Evolutionary conservation across 2,329 filamentous ascomycete genomes (phyloP), one percentile per base, ranked within the genome.

Genomic region (Talaromyces atroroseus): DNA sequence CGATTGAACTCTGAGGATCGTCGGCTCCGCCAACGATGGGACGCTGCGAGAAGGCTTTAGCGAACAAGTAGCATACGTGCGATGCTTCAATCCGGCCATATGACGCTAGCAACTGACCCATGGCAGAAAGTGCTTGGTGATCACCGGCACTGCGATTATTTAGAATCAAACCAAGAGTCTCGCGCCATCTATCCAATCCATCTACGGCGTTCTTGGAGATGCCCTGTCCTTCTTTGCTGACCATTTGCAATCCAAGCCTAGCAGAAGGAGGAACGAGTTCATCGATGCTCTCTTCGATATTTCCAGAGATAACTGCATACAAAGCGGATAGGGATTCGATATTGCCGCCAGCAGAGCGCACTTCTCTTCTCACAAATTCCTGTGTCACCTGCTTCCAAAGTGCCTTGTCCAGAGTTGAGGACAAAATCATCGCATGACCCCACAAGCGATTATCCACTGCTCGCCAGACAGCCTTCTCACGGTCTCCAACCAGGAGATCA

Each of bases 371-470:
- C 18, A 99, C 88, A 66, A 99, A 99, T 66, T 99, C 94, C 66
- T 95, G 91, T 0, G 91, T 85, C 24, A 99, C 92, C 68, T 95
- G 89, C 70, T 91, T 95, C 82, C 95, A 97, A 2, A 95, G 78
- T 5, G 80, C 76, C 46, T 78, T 80, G 21, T 90, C 88, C 49
- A 89, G 78, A 1, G 90, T 94, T 6, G 74, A 95, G 71, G 94
- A 88, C 36, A 99, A 87, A 20, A 99, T 79, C 81, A 99, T 88
- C 2, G 94, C 95, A 71, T 99, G 95, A 2, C 90, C 94, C 95
- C 95, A 99, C 2, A 99, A 78, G 49, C 92, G 85, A 70, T 92
- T 91, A 70, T 99, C 94, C 32, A 91, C 92, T 4, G 94, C 92
- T 61, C 88, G 81, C 92, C 92, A 97, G 0, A 95, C 89, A 5